phyloP scores from a whole-genome alignment of 441 rosid species.

The Aleurites moluccanus region DNA sequence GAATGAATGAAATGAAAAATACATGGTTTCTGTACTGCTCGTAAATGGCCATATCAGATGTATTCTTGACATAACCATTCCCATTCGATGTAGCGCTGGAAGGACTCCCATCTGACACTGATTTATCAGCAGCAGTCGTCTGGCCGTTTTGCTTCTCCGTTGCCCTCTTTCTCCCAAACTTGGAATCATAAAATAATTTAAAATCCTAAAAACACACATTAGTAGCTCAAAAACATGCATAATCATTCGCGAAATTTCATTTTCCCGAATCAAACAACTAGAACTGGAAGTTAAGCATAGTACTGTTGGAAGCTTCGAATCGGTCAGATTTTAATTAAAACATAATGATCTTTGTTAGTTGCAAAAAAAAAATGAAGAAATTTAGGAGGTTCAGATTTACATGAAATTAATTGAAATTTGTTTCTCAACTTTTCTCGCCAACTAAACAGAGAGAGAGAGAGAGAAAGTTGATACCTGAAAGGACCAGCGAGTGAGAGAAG shows the following conservation, averaged over 20 bases:
- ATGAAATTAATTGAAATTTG: no score
- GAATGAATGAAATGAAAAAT: neutral
- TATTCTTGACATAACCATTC: slow-evolving; percentile 42
- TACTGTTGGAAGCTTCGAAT: neutral
- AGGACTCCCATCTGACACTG: slow-evolving; percentile 34
- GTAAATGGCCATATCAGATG: slow-evolving; percentile 56
- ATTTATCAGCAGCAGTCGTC: slow-evolving; percentile 40
- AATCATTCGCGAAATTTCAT: slow-evolving; percentile 28
- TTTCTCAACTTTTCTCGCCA: neutral
- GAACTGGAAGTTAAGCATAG: no score
- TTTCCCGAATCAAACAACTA: neutral
- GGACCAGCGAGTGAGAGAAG: slow-evolving; percentile 78
- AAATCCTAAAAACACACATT: slow-evolving; percentile 58
- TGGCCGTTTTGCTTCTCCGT: slow-evolving; percentile 35
- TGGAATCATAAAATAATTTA: slow-evolving; percentile 67
- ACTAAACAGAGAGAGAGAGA: slow-evolving; percentile 7
- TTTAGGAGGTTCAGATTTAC: neutral
- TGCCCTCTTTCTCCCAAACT: slow-evolving; percentile 85
- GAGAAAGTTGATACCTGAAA: slow-evolving; percentile 56
- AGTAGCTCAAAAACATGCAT: slow-evolving; percentile 35
- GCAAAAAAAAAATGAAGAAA: neutral
- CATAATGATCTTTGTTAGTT: neutral
- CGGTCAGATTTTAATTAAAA: neutral
- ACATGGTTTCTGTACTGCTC: slow-evolving; percentile 63
- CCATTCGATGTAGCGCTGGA: slow-evolving; percentile 21